A percentile compares a stretch with the other conserved stretches of the same genome.
phyloP scores from a whole-genome alignment of 495 filamentous ascomycete genomes.

The Pyrenula massariospora region DNA sequence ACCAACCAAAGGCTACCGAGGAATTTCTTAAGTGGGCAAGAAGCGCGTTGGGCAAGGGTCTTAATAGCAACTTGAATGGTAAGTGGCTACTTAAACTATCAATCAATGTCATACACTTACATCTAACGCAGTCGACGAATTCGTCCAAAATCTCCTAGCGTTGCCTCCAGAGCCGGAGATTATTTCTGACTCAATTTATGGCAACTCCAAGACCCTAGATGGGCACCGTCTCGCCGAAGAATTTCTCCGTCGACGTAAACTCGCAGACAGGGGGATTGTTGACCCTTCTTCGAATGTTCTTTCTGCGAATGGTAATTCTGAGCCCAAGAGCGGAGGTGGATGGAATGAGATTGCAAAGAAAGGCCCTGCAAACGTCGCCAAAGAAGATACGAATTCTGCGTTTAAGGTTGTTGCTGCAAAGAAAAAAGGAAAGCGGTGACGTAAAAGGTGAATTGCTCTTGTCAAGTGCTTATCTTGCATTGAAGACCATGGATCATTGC shows the following conservation, averaged over 20 bases:
- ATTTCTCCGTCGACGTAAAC: constrained; percentile 81
- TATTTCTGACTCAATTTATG: constrained; percentile 82
- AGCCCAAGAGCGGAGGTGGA: constrained; percentile 43
- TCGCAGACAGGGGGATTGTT: constrained; percentile 80
- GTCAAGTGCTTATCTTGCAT: no score
- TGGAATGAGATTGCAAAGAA: constrained; percentile 99
- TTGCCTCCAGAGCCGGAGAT: constrained; percentile 68
- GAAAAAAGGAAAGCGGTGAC: constrained; percentile 78
- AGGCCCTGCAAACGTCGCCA: constrained; percentile 39
- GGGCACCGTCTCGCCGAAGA: constrained; percentile 88
- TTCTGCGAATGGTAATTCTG: constrained; percentile 28
- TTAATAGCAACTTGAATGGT: constrained; percentile 52
- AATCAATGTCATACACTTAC: constrained; percentile 8
- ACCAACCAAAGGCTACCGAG: constrained; percentile 52
- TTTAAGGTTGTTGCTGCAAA: constrained; percentile 87
- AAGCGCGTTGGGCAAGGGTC: constrained; percentile 50
- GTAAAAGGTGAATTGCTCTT: no score
- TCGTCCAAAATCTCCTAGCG: constrained; percentile 59
- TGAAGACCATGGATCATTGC: no score
- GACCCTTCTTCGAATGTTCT: constrained; percentile 33
- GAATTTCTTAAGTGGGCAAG: constrained; percentile 93
- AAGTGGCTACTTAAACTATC: constrained; percentile 8
- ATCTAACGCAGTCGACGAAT: constrained; percentile 55
- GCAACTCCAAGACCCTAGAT: constrained; percentile 73
- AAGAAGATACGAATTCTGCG: constrained; percentile 42